Evolutionary conservation across 208 protist species (phyloP), one percentile per base, ranked within the genome.

Genomic region (Borovskyia barvae): DNA sequence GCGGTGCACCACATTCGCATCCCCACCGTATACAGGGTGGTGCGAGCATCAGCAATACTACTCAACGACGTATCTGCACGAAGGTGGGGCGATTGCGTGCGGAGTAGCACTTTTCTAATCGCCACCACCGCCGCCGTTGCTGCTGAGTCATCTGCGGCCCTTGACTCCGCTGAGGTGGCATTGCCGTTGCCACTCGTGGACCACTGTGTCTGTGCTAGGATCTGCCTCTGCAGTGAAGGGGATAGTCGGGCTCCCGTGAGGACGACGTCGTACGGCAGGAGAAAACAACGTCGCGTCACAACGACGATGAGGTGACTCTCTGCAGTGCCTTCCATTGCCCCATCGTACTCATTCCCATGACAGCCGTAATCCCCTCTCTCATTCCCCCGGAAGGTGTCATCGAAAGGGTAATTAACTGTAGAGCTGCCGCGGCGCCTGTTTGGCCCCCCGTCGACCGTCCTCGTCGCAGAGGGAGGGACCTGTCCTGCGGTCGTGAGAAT

Each of bases 171-270:
- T 5, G 40, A 11, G 14, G 11, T 2, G 11, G n/a, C 20, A 28
- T 45, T 26, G 37, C 4, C 54, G 33, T 30, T 32, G 20, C 19
- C 24, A 1, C 49, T 19, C 7, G 17, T 14, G 5, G 54, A 22
- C 77, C 87, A 87, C 9, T 52, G 36, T 15, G 86, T 84, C 22
- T 73, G 22, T 7, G 19, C 40, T 5, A 48, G 29, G 36, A 93
- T 46, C 53, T 82, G 70, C 42, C 39, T 22, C 56, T 75, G 63
- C 39, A 94, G 62, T 19, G 45, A 46, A 2, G 54, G 46, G 0
- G 88, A 95, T n/a, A 81, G 76, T 7, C 42, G 46, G 4, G 88
- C 88, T 7, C 81, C 73, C 25, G 47, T 42, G 22, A 92, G 75
- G 17, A 90, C 48, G 9, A 92, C 72, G 52, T 95, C 88, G 35